These are phyloP conservation scores for Verticillium nonalfalfae DNA, from an alignment of 2,329 filamentous ascomycete genomes.

Conservation along the genomic window DNA sequence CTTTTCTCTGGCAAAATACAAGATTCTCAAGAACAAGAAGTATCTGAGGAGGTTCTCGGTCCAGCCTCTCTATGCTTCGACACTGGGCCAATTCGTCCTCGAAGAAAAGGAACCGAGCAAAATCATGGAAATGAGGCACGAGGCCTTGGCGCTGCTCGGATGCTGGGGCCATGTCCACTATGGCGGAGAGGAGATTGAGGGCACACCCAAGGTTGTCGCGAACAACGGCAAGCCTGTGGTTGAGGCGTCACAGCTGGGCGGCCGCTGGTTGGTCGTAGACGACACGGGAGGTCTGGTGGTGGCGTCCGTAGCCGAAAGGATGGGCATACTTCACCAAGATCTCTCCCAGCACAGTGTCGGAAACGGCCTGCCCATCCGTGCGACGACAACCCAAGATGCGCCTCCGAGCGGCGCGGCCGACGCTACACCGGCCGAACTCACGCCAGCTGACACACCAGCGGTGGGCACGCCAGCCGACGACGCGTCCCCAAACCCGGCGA, in stretches of 20 bases:
- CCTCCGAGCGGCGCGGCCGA: constrained; percentile 6
- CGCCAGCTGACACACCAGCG: constrained; percentile 2
- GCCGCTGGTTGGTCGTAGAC: constrained; percentile 75
- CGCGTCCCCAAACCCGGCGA: constrained; percentile 2
- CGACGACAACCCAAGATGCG: neutral
- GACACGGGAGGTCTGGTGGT: constrained; percentile 80
- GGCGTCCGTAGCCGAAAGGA: constrained; percentile 79
- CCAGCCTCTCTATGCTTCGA: constrained; percentile 72
- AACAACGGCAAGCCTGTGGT: constrained; percentile 61
- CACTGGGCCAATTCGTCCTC: constrained; percentile 70
- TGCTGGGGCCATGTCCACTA: constrained; percentile 91
- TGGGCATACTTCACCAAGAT: constrained; percentile 66
- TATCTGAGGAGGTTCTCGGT: constrained; percentile 85
- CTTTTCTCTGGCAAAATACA: constrained; percentile 94
- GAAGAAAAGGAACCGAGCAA: constrained; percentile 33
- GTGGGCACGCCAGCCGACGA: neutral
- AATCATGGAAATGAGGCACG: constrained; percentile 26
- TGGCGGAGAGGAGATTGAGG: constrained; percentile 32
- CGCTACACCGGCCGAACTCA: constrained; percentile 2
- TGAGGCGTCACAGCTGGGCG: constrained; percentile 45
- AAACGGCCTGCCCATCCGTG: neutral
- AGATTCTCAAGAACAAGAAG: constrained; percentile 87
- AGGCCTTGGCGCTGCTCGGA: constrained; percentile 56
- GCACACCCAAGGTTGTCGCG: constrained; percentile 9
- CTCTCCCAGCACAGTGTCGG: neutral